Evolutionary conservation across 208 protist genomes (phyloP).

Genomic region (Cochliopodium minus): DNA sequence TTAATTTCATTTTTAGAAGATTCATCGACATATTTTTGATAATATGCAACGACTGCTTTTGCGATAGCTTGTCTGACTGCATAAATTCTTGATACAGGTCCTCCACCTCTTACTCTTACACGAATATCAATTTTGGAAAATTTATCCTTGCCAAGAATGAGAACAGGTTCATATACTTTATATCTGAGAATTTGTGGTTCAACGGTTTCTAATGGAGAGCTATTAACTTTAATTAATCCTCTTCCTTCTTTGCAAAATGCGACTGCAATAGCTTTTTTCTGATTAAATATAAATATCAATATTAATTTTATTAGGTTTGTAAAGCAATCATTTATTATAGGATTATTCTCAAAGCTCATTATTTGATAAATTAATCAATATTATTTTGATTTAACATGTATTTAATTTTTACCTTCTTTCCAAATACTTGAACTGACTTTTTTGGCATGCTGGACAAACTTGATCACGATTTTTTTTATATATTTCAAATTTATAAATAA

Average conservation of each 20-base stretch:
- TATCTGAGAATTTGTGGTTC: slow-evolving; percentile 83
- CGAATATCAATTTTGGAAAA: slow-evolving; percentile 90
- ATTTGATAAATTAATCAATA: too few relatives aligned
- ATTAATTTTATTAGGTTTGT: neutral
- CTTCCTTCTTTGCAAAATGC: slow-evolving; percentile 82
- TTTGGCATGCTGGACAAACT: neutral
- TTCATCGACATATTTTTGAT: slow-evolving; percentile 96
- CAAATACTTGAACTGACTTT: neutral
- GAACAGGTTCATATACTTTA: slow-evolving; percentile 91
- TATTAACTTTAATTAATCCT: slow-evolving; percentile 95
- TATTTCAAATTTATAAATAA: too few relatives aligned
- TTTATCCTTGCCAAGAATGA: slow-evolving; percentile 74
- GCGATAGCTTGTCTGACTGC: slow-evolving; percentile 95
- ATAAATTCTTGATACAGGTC: slow-evolving; percentile 91
- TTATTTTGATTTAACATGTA: too few relatives aligned
- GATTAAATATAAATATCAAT: neutral
- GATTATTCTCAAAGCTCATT: too few relatives aligned
- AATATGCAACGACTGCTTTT: slow-evolving; percentile 93
- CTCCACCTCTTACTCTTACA: slow-evolving; percentile 86
- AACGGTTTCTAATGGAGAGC: slow-evolving; percentile 84
- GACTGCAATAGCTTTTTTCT: slow-evolving; percentile 98
- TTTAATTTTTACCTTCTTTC: neutral
- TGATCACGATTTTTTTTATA: too few relatives aligned
- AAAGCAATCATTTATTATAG: too few relatives aligned
- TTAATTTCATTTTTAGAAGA: slow-evolving; percentile 88